Evolutionary conservation across 31 red algal genomes (phyloP), one percentile per base, ranked within the genome.

Genomic region (Endocladia muricata): DNA sequence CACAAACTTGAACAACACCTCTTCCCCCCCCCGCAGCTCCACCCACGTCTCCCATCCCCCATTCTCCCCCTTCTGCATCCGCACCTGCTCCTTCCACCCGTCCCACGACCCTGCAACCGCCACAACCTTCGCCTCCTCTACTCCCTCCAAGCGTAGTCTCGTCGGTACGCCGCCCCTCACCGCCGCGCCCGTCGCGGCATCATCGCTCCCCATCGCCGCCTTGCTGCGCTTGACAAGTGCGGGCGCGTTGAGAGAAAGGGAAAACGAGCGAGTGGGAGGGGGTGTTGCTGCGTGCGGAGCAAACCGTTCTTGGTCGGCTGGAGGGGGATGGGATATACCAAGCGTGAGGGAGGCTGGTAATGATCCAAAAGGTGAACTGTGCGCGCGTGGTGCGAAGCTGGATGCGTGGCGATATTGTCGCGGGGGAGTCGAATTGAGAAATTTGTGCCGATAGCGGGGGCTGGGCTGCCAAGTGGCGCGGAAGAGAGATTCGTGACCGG

Each of bases 21-120:
- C n/a, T n/a, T n/a, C n/a, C n/a, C n/a, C n/a, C n/a, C n/a, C 62
- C 38, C 63, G 77, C 1, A 81, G 61, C 19, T 49, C 44, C 44
- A 13, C 19, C 44, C 19, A 13, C 44, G 44, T 19, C 19, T 49
- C 11, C 44, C 44, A 49, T 49, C 8, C 44, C 44, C 44, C 44
- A 13, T 19, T 49, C 44, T 49, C 44, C 44, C 44, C 44, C 29
- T 25, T 41, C 33, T 55, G 36, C 48, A 81, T 49, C 1, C 25
- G 62, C 21, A 23, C 30, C 31, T 6, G 6, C 7, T 9, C 7
- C 28, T 41, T 31, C 77, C 77, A 81, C 19, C 49, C 41, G 57
- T 81, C 77, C 77, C 77, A 81, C 3, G 77, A 81, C 0, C 77
- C 77, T 17, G 26, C 61, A 3, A 81, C 47, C 22, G 3, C 35